These are phyloP conservation scores for Rhododendron simsii DNA, from an alignment of 148 eudicot species.

Conservation along the genomic window DNA sequence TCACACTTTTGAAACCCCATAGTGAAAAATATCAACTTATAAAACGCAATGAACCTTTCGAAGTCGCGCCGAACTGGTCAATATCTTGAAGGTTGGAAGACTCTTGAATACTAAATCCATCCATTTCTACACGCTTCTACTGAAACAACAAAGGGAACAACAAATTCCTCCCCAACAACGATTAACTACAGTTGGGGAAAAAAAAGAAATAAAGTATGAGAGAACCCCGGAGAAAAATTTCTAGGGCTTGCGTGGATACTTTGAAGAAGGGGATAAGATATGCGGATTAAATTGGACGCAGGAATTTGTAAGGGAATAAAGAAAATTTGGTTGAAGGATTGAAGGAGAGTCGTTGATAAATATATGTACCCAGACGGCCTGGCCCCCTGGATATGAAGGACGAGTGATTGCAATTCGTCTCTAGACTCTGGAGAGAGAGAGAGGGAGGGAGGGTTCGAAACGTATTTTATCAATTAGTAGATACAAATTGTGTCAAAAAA, in stretches of 20 bases:
- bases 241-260: not conserved
- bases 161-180: not conserved
- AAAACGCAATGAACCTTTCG: constrained; percentile 17
- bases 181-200: not conserved
- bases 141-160: not conserved
- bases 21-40: not conserved
- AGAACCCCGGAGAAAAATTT: not conserved
- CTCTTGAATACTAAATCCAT: constrained; percentile 21
- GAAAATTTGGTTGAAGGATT: not conserved
- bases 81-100: constrained; percentile 20
- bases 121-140: constrained; percentile 20
- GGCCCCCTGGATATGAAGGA: not conserved
- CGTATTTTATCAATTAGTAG: not conserved
- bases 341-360: not conserved
- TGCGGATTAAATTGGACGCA: not conserved
- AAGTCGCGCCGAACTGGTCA: constrained; percentile 18
- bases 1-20: not conserved
- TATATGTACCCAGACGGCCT: not conserved
- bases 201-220: not conserved
- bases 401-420: not conserved
- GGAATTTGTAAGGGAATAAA: not conserved
- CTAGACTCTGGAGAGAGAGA: not conserved
- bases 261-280: not conserved
- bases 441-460: not conserved
- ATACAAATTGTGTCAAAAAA: not conserved